Base-by-base conservation (phyloP, 306 rosid species). In the Gastrolobium bilobum region DNA sequence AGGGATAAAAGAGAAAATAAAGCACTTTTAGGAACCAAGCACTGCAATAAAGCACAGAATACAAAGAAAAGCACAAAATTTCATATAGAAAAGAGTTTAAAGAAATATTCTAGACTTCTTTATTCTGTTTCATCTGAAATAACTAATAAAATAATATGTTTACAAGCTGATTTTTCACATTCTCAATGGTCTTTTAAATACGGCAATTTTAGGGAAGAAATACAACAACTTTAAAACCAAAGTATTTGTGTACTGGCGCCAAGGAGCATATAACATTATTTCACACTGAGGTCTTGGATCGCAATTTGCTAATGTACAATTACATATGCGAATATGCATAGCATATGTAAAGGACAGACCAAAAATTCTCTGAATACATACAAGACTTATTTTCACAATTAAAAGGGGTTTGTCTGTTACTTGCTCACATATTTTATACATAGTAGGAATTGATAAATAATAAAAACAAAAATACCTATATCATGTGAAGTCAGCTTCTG, bases 401-500 rank as follows among this genome's bases (percentile, higher is more conserved):
- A 38, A 68, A 79, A 74, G 2, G 57, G 33, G 35, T 33, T 72
- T 52, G 44, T 38, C 44, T 34, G 42, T 29, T 71, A 35, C 10
- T 9, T 30, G 8, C 48, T 50, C 66, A 79, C 62, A 47, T 48
- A 67, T 66, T 57, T 65, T 44, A 60, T 11, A 54, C 37, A 80
- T 67, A 66, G 26, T 83, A 59, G 42, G 47, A 46, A 44, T 20
- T 52, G 60, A 58, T 56, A 50, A 7, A 57, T 6, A 68, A 7
- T n/a, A 71, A 59, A 37, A 38, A 69, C 71, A 48, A 51, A 61
- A 47, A 46, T 70, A 95, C 99, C 99, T 82, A 76, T 88, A 83
- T 95, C 94, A 82, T 58, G 84, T 7, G 88, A 73, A 83, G 85
- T 91, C 53, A 95, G 67, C 91, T 95, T 95, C 88, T 82, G 93